Base-by-base conservation (phyloP, 345 rosid species). In the Gossypium raimondii region DNA sequence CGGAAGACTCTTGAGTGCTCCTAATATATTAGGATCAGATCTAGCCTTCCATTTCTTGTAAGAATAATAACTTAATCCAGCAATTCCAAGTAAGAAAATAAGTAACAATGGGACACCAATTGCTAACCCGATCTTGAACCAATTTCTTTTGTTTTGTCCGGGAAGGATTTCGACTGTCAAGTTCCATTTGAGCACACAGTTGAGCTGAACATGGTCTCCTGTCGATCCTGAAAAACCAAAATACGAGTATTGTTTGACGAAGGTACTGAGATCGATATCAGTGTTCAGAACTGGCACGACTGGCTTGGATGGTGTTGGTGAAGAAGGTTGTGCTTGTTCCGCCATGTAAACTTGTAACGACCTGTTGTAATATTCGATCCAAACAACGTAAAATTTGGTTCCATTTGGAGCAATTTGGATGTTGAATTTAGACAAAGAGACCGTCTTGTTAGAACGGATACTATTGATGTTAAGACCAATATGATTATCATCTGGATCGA, bases 401-500 rank as follows among this genome's bases (percentile, higher is more conserved):
- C 63, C 80, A 2, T 34, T 34, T 0, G 90, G 89, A 9, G 85
- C 77, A 27, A 87, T 78, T 7, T 82, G 75, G 77, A 86, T 78
- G 13, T 75, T 85, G 1, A n/a, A 56, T 57, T 52, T 3, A 2
- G 82, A 78, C 59, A 88, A 77, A 7, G 83, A 61, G 1, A 70
- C 81, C 0, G 82, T 82, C 68, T 63, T 73, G 27, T 24, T 78
- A 11, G 89, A 86, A 0, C 16, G 60, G 27, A 86, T 83, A 11
- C 84, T 68, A 61, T 90, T 85, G 76, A 88, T 81, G 69, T 86
- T 74, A 8, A 88, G 85, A 64, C 94, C 94, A 9, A 88, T 53
- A 76, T 90, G 94, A 75, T 90, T 90, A 25, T 76, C 82, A 29
- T 90, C 88, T 0, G 89, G 92, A 76, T 90, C 90, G n/a, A 80